Evolutionary conservation across 192 early-diverging fungal species (phyloP).

Genomic region (Entrophospora sp.): DNA sequence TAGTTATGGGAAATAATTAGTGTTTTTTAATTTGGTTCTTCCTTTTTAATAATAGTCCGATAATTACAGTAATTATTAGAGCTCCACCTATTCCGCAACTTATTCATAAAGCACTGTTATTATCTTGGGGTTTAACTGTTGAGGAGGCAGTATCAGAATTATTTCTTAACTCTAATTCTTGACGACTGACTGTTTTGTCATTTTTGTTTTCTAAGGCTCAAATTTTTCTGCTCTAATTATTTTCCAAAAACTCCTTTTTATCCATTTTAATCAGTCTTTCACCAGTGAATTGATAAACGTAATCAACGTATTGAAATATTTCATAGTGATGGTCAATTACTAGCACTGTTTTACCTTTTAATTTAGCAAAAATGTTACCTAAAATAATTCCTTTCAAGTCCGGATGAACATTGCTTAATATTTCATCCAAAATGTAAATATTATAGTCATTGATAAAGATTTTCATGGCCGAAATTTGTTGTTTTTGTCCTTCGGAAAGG

Average conservation of each 20-base stretch:
- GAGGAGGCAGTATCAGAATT: conserved; percentile 3
- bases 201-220: neutral
- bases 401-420: conserved; percentile 11
- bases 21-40: conserved; percentile 10
- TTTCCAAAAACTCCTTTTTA: conserved; percentile 5
- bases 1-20: neutral
- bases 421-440: conserved; percentile 7
- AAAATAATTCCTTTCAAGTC: neutral
- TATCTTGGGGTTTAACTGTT: neutral
- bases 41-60: neutral
- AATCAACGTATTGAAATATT: conserved; percentile 11
- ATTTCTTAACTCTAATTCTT: neutral
- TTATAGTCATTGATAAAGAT: conserved; percentile 6
- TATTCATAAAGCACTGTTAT: neutral
- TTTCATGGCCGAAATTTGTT: conserved; percentile 9
- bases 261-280: neutral
- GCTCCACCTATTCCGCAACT: neutral
- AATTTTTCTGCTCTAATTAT: neutral
- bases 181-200: conserved; percentile 5
- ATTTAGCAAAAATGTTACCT: neutral
- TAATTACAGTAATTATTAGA: neutral
- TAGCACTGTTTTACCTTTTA: conserved; percentile 7
- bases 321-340: conserved; percentile 10
- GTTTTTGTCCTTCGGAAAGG: conserved; percentile 3
- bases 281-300: conserved; percentile 8